Base-by-base conservation (phyloP, 164 flowering plant species). In the Vitis amurensis region DNA sequence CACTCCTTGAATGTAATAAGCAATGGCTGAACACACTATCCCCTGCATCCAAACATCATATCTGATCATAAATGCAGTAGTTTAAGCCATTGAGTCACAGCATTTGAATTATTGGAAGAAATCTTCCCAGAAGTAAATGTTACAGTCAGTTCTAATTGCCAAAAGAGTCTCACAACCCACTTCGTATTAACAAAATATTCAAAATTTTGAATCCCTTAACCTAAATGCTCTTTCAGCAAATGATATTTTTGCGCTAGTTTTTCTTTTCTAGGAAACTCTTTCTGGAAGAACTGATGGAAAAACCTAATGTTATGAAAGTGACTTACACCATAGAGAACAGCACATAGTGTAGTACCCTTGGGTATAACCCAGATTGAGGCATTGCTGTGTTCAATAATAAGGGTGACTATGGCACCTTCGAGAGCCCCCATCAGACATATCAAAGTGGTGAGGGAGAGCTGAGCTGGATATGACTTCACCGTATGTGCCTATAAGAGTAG, bases 401-500 rank as follows among this genome's bases (percentile, higher is more conserved):
- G 63, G 11, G 90, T 78, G 12, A 83, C 37, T 2, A 73, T 9
- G 4, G 76, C 8, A 4, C 82, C 84, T 71, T 78, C 76, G 7
- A 82, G 49, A 0, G 82, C 52, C 0, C 88, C 90, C 60, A 69
- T 64, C 51, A 68, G 12, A 61, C 88, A 85, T 48, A 87, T 76
- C 72, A 74, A 67, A 14, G 78, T 72, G 8, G 90, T 73, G 12
- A 87, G 76, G 12, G 87, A 83, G 8, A 87, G 81, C 63, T 78
- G 80, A 0, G 83, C 85, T 0, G 88, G 91, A 61, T 83, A 87
- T 9, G 84, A 66, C 71, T 76, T 84, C 17, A 88, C 67, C 1
- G 87, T 84, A 1, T 74, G 70, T 11, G 88, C 83, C 91, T 87
- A 37, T 37, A 37, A 37, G 44, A 60, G 3, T 60, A 2, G 9